Evolutionary conservation across 2,329 filamentous ascomycete genomes (phyloP).

Genomic region (Dactylonectria estremocensis): DNA sequence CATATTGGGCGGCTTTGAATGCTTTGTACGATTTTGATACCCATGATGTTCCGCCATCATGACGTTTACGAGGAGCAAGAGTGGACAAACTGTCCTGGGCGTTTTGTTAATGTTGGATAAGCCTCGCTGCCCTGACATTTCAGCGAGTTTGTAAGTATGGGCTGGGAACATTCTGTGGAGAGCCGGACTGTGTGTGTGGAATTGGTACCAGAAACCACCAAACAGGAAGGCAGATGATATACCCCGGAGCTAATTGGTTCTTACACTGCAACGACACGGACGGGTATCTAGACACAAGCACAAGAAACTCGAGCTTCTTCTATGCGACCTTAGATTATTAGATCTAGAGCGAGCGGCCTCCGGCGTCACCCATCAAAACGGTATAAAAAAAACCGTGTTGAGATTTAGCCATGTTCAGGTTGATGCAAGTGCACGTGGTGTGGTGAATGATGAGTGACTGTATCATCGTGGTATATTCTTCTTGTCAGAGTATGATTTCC

Average conservation of each 20-base stretch:
- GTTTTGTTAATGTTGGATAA: slow-evolving; percentile 39
- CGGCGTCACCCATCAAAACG: background rate
- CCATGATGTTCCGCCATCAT: slow-evolving; percentile 45
- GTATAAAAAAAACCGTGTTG: background rate
- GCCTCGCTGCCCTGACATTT: background rate
- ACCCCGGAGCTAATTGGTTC: background rate
- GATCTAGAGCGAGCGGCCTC: too few relatives aligned
- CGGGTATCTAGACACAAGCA: background rate
- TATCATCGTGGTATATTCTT: slow-evolving; percentile 11
- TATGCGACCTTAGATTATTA: too few relatives aligned
- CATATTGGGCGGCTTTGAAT: slow-evolving; percentile 35
- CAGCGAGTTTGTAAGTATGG: background rate
- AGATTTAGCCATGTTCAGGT: background rate
- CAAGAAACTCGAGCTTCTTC: background rate
- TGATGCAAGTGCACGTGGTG: background rate
- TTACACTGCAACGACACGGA: background rate
- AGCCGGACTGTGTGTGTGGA: background rate
- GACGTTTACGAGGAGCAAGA: slow-evolving; percentile 44
- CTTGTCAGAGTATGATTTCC: background rate
- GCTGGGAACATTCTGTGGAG: background rate
- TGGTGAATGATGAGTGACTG: too few relatives aligned
- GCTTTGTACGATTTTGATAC: slow-evolving; percentile 51
- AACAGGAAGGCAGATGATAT: slow-evolving; percentile 1
- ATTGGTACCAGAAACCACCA: background rate
- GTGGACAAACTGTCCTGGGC: slow-evolving; percentile 37